Base-by-base conservation (phyloP, 495 filamentous ascomycete species). In the Oidiodendron maius region DNA sequence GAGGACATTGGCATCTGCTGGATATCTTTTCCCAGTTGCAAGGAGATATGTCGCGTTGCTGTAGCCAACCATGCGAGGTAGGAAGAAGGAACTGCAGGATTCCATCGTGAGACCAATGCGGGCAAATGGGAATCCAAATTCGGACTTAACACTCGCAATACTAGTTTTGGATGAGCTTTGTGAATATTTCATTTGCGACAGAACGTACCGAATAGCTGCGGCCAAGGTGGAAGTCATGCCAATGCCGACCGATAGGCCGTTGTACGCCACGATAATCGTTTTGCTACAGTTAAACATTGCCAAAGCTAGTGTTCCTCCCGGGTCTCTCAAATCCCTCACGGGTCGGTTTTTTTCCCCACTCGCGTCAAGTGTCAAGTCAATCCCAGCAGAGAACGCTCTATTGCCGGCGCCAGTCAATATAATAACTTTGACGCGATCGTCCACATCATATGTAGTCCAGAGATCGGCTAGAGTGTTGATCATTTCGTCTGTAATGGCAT, bases 211-310 rank as follows among this genome's bases (percentile, higher is more conserved):
- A 45, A 84, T 76, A 24, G 68, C 70, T 42, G 75, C 71, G 2
- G 80, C 77, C 6, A 84, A 71, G 17, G 74, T 75, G 76, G 81
- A 80, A 9, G 80, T 84, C 62, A 83, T 24, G 2, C 22, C n/a
- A 22, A 50, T 25, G 11, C 81, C 80, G 9, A 82, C 79, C n/a
- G 80, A 80, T 24, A 73, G 74, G 41, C 81, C 81, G 53, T 82
- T 75, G 58, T 83, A 71, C 4, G 81, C 81, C 28, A 64, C 79
- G 57, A 84, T 78, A 22, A 76, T 78, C 35, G 80, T 77, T 56
- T 83, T 84, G 46, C 70, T 69, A 59, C 78, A 84, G 53, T 64
- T 53, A 59, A 80, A 69, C 39, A 83, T 80, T 30, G 78, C 77
- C 4, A 83, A 71, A 24, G 71, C 64, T 9, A 81, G 70, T 21